Percentiles rank a stretch among this genome's conserved stretches.
Evolutionary conservation across 1,139 yeast genomes (phyloP).

Genomic region (Magnusiomyces starmeri): DNA sequence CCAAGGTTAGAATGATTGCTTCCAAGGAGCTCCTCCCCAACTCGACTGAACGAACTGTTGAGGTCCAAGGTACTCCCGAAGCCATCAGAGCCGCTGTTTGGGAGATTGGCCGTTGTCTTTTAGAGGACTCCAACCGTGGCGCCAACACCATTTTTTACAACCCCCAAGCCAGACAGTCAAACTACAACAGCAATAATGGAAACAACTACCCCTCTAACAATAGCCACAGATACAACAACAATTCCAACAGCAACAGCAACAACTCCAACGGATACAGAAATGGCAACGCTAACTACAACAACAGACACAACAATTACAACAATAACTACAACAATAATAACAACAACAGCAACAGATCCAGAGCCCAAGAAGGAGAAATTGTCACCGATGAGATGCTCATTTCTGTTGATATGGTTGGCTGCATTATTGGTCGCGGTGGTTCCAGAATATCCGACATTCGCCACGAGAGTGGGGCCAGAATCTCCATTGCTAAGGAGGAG

Average conservation of each 20-base stretch:
- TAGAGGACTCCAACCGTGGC: conserved; percentile 58
- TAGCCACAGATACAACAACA: conserved; percentile 10
- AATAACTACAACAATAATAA: conserved; percentile 10
- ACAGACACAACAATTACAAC: conserved; percentile 11
- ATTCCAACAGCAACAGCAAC: conserved; percentile 7
- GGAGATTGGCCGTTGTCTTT: conserved; percentile 62
- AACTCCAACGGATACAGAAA: conserved; percentile 7
- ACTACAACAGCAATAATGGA: conserved; percentile 10
- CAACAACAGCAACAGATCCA: conserved; percentile 7
- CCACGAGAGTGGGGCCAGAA: conserved; percentile 70
- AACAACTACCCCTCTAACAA: conserved; percentile 6
- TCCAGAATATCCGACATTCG: conserved; percentile 82
- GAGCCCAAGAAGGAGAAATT: conserved; percentile 22
- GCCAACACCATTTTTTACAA: conserved; percentile 59
- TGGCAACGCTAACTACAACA: neutral
- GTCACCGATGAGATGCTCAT: conserved; percentile 44
- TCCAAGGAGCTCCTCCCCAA: conserved; percentile 78
- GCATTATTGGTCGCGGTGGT: conserved; percentile 83
- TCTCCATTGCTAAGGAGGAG: conserved; percentile 69
- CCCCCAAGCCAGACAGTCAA: conserved; percentile 42
- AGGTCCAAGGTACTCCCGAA: conserved; percentile 73
- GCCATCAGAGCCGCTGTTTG: conserved; percentile 51
- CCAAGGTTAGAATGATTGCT: conserved; percentile 75
- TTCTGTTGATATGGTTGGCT: conserved; percentile 79
- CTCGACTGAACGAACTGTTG: conserved; percentile 82